Percentiles rank a stretch among this genome's conserved stretches.
Conservation (phyloP, 2,329 filamentous ascomycete genomes). For the Talaromyces sp. region DNA sequence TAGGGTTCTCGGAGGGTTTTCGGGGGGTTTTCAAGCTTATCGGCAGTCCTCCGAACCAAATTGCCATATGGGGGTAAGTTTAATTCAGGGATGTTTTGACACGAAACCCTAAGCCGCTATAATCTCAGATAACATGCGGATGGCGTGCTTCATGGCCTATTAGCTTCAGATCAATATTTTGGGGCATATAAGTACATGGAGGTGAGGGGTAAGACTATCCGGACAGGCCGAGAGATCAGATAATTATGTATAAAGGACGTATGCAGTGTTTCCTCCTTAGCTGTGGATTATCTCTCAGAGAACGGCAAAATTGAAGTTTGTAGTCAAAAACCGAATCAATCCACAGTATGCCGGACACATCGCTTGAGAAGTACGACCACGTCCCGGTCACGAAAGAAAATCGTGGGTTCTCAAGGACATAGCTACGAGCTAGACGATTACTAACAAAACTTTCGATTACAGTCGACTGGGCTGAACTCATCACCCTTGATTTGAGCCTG, state of each 20-base stretch:
- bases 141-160: slow-evolving; percentile 2
- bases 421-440: too few species aligned
- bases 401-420: slow-evolving; percentile 18
- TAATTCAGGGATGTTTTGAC: neutral
- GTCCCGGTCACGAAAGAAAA: slow-evolving; percentile 49
- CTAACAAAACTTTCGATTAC: slow-evolving; percentile 21
- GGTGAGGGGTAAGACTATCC: neutral
- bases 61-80: neutral
- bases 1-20: neutral
- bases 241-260: neutral
- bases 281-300: neutral
- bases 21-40: neutral
- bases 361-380: slow-evolving; percentile 43
- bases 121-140: neutral
- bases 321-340: neutral
- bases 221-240: neutral
- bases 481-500: slow-evolving; percentile 55
- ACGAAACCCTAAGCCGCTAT: neutral
- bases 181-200: neutral
- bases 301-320: neutral
- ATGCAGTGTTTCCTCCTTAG: neutral
- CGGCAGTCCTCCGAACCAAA: neutral
- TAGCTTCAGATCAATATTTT: neutral
- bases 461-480: slow-evolving; percentile 54
- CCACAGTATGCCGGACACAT: slow-evolving; percentile 26